Evolutionary conservation across 148 eudicot species (phyloP), one percentile per base, ranked within the genome.

Genomic region (Rhododendron ovatum): DNA sequence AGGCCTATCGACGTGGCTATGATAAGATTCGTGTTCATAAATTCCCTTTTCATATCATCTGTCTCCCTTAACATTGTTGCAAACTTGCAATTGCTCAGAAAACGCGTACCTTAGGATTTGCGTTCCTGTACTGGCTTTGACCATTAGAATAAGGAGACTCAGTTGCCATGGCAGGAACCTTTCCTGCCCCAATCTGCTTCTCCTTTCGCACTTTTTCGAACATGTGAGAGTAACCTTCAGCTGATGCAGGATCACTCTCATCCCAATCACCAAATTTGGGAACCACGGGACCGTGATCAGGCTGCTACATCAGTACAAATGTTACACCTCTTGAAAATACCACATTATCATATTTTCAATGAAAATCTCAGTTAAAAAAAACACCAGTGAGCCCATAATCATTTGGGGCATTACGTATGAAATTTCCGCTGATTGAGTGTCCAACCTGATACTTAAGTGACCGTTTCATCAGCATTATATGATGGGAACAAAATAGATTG

Each of bases 231-330:
- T 80, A 93, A 65, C 95, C 93, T 86, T 92, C 95, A 47, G 92
- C 95, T 63, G 95, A 86, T 41, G 98, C 87, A 28, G 95, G 96
- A 86, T 94, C 90, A 59, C 39, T 91, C 88, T 89, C 96, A 63
- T 94, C 95, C 96, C 96, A 94, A 6, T 92, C 96, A 85, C 95
- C 96, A 86, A 94, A 94, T 83, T 85, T 90, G 17, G 93, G 93
- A 65, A 92, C 91, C 45, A 90, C 88, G 85, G 92, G 90, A 81
- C 92, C 87, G 71, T 85, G 87, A 82, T 94, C 96, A 82, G 95
- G 94, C 96, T 94, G 94, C 86, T 80, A 80, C 57, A 83, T 83
- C 47, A 81, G 41, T 88, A 78, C 41, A 37, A 26, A 80, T 37
- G 85, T 81, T 73, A 80, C 8, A 74, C 33, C 9, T 71, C 84